phyloP scores from a whole-genome alignment of 176 grass and related monocot genomes.

The Eleusine coracana region DNA sequence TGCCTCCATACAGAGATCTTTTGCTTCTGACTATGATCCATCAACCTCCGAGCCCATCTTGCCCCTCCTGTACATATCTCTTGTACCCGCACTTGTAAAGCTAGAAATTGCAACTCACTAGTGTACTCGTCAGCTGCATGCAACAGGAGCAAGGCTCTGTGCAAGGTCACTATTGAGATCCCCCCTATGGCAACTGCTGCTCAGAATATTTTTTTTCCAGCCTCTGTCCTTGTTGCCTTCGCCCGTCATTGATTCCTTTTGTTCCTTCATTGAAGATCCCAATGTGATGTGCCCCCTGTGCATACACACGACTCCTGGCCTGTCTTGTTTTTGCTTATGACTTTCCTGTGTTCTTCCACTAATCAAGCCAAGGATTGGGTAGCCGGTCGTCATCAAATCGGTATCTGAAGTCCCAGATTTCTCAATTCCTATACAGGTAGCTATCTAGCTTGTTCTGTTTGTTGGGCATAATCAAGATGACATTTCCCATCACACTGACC shows the following conservation, averaged over 20 bases:
- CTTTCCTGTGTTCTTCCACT: slow-evolving; percentile 44
- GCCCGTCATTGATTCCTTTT: slow-evolving; percentile 50
- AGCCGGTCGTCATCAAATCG: slow-evolving; percentile 8
- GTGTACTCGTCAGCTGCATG: slow-evolving; percentile 52
- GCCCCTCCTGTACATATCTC: slow-evolving; percentile 47
- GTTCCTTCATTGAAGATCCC: slow-evolving; percentile 47
- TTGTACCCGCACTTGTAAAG: slow-evolving; percentile 39
- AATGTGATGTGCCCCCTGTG: slow-evolving; percentile 41
- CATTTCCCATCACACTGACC: slow-evolving; percentile 28
- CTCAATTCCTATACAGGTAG: slow-evolving; percentile 23
- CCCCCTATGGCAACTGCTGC: slow-evolving; percentile 37
- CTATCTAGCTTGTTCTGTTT: slow-evolving; percentile 45
- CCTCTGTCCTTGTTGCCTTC: slow-evolving; percentile 49
- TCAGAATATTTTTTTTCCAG: slow-evolving; percentile 36
- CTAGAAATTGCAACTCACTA: slow-evolving; percentile 41
- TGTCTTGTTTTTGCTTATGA: slow-evolving; percentile 43
- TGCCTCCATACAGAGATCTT: slow-evolving; percentile 45
- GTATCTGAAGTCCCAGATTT: slow-evolving; percentile 25
- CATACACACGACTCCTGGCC: slow-evolving; percentile 14
- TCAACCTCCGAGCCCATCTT: slow-evolving; percentile 55
- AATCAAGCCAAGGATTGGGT: slow-evolving; percentile 34
- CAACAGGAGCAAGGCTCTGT: slow-evolving; percentile 39
- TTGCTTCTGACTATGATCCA: slow-evolving; percentile 48
- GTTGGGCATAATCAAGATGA: slow-evolving; percentile 37
- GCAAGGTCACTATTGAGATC: slow-evolving; percentile 58